A percentile compares a stretch with the other conserved stretches of the same genome.
Evolutionary conservation across 2,329 filamentous ascomycete genomes (phyloP).

Genomic region (Camillea tinctor): DNA sequence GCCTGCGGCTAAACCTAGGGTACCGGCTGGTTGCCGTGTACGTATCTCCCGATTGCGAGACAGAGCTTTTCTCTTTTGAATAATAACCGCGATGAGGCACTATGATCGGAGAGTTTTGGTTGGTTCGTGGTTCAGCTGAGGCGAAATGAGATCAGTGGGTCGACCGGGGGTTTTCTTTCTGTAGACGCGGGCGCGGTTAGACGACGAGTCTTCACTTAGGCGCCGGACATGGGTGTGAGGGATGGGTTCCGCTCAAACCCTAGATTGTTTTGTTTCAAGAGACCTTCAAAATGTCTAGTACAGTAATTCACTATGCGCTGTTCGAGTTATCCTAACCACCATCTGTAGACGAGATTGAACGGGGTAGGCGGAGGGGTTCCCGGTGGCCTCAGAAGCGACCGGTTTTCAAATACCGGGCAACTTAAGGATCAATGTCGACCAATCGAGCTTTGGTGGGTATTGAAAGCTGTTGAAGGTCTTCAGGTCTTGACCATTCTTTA

Average conservation of each 20-base stretch:
- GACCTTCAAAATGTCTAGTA: neutral
- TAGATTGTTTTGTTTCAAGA: neutral
- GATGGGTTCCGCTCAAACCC: neutral
- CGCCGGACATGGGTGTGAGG: neutral
- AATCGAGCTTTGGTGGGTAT: conserved; percentile 26
- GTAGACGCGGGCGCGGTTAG: conserved; percentile 32
- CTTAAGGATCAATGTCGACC: conserved; percentile 12
- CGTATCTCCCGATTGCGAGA: neutral
- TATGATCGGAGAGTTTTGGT: conserved; percentile 26
- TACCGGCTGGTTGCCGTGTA: neutral
- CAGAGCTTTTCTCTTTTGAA: conserved; percentile 22
- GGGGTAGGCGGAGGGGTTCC: conserved; percentile 23
- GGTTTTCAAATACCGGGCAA: conserved; percentile 1
- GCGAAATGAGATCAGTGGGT: conserved; percentile 27
- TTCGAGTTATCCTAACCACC: conserved; percentile 1
- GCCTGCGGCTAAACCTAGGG: too few relatives aligned
- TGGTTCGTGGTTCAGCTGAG: conserved; percentile 22
- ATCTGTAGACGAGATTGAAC: conserved; percentile 19
- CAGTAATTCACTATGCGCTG: neutral
- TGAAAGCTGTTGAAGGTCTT: conserved; percentile 11
- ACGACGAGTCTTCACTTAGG: neutral
- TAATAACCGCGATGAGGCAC: conserved; percentile 15
- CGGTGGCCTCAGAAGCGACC: conserved; percentile 5
- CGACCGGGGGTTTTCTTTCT: conserved; percentile 8
- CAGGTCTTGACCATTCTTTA: conserved; percentile 5